Evolutionary conservation across 306 rosid genomes (phyloP).

Genomic region (Abrus pulchellus): DNA sequence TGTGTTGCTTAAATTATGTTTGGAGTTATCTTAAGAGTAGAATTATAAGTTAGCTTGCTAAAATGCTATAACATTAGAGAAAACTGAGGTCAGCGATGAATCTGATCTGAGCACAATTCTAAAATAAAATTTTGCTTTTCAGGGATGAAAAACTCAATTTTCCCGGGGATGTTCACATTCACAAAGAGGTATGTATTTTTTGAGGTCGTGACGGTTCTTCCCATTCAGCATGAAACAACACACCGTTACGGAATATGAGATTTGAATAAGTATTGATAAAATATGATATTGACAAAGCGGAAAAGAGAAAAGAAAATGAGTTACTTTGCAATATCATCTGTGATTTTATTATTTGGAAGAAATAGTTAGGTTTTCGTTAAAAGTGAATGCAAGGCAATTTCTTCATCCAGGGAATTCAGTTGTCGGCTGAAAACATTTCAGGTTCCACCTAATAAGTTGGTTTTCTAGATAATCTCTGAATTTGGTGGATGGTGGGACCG

Average conservation of each 20-base stretch:
- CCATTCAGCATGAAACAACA: slow-evolving; percentile 26
- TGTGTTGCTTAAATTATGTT: slow-evolving; percentile 37
- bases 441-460: slow-evolving; percentile 23
- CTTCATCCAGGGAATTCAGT: slow-evolving; percentile 22
- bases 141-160: slow-evolving; percentile 90
- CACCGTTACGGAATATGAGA: slow-evolving; percentile 4
- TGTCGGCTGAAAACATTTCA: slow-evolving; percentile 18
- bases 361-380: slow-evolving; percentile 6
- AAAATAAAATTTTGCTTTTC: slow-evolving; percentile 46
- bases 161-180: slow-evolving; percentile 78
- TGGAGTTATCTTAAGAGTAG: slow-evolving; percentile 19
- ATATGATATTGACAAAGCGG: background rate
- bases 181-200: slow-evolving; percentile 73
- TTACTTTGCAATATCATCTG: slow-evolving; percentile 4
- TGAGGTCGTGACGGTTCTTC: slow-evolving; percentile 21
- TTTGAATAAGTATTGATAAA: slow-evolving; percentile 18
- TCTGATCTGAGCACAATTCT: slow-evolving; percentile 32
- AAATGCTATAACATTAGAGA: slow-evolving; percentile 9
- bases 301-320: background rate
- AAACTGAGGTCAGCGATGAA: slow-evolving; percentile 21
- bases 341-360: slow-evolving; percentile 12
- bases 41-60: slow-evolving; percentile 32
- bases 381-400: slow-evolving; percentile 10
- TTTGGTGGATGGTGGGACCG: background rate
- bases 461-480: slow-evolving; percentile 11